phyloP scores from a whole-genome alignment of 495 filamentous ascomycete genomes.

The Neurospora sp. region DNA sequence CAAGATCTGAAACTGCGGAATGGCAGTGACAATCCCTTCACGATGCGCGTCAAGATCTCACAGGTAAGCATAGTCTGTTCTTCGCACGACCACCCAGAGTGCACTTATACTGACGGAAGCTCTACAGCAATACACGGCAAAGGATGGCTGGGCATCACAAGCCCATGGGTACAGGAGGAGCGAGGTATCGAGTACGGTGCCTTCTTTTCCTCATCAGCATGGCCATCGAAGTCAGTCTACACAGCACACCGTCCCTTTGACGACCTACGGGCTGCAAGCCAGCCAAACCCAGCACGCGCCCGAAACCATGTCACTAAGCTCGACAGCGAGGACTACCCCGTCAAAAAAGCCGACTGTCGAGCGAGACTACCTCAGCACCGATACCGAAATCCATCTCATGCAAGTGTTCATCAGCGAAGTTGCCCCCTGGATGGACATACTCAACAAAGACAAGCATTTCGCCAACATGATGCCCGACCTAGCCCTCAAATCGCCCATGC shows the following conservation, averaged over 20 bases:
- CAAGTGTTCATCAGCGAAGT: conserved; percentile 89
- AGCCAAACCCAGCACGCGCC: neutral
- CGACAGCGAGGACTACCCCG: neutral
- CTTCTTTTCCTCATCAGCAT: conserved; percentile 3
- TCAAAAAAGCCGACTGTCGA: conserved; percentile 11
- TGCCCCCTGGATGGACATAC: conserved; percentile 86
- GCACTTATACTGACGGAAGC: neutral
- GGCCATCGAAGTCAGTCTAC: neutral
- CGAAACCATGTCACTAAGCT: neutral
- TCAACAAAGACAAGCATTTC: conserved; percentile 86
- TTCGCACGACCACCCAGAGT: neutral
- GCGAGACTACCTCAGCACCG: conserved; percentile 51
- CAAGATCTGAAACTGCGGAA: neutral
- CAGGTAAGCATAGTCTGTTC: neutral
- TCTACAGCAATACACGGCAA: neutral
- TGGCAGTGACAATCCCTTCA: neutral
- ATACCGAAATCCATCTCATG: conserved; percentile 75
- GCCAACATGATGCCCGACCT: conserved; percentile 71
- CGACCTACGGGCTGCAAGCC: neutral
- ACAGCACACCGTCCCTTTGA: neutral
- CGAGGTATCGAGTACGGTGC: conserved; percentile 21
- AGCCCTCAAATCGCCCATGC: conserved; percentile 73
- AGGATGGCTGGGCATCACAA: neutral
- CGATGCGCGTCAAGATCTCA: neutral
- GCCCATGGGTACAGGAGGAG: conserved; percentile 17